Base-by-base conservation (phyloP, 345 rosid genomes). In the Hibiscus trionum region DNA sequence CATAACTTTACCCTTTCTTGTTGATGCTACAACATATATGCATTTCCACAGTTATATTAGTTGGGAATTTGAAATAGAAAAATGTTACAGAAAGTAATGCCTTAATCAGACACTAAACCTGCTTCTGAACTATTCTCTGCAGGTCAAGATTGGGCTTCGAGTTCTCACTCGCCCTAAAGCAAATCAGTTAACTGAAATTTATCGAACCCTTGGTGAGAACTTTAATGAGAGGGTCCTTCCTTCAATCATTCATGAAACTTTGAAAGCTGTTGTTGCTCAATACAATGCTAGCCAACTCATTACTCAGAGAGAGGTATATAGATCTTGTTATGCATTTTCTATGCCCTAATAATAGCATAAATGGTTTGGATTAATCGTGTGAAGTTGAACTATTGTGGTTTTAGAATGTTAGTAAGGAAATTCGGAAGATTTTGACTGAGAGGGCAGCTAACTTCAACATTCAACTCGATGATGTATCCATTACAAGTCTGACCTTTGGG, bases 201-300 rank as follows among this genome's bases (percentile, higher is more conserved):
- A 92, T 80, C 88, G 97, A 58, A 84, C 87, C 15, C 85, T 91
- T 9, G 97, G 97, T 26, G 92, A 90, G 84, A 88, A 89, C 65
- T 95, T 88, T 78, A 88, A 84, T 61, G 97, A 92, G 73, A 87
- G 96, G 80, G 96, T 91, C 66, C 83, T 94, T 66, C 97, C 97
- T 37, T 90, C 97, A n/a, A 90, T 94, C 76, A 87, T 92, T 74
- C 88, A 94, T 70, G 98, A 94, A 79, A 92, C 97, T 15, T 74
- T 92, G 50, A 94, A 94, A 81, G 90, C 97, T 50, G 98, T 94
- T 60, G 96, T 94, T 58, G 98, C 97, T 44, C 97, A 90, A 78
- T 94, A 90, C 77, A 94, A 94, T 77, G 98, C 96, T 65, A 94
- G 97, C 78, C 97, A 94, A 82, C 96, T 92, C 62, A 88, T 94